Conservation (phyloP, 1,284 basidiomycete species). For the Ustilago shanxiensis region DNA sequence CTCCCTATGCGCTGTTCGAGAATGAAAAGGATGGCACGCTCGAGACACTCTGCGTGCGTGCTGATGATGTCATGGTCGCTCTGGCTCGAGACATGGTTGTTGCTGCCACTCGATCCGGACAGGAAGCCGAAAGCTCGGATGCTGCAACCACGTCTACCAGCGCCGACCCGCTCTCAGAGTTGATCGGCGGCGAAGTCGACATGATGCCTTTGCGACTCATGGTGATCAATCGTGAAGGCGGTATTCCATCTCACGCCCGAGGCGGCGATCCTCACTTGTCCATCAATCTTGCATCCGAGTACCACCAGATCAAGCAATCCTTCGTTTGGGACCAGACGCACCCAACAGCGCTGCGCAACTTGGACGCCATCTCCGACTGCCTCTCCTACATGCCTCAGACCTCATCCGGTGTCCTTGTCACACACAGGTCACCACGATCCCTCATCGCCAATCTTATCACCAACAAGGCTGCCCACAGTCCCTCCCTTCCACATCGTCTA, state of each 20-base stretch:
- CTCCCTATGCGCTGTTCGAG: constrained; percentile 93
- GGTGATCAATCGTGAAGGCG: constrained; percentile 97
- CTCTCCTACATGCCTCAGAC: constrained; percentile 91
- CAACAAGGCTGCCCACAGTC: constrained; percentile 96
- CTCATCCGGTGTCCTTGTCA: constrained; percentile 94
- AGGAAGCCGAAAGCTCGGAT: background rate
- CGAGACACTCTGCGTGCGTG: constrained; percentile 84
- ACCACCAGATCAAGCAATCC: constrained; percentile 84
- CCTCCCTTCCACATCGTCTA: constrained; percentile 91
- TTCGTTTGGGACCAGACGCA: constrained; percentile 88
- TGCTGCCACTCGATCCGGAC: constrained; percentile 43
- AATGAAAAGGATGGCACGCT: constrained; percentile 73
- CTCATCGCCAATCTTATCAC: constrained; percentile 98
- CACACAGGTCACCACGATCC: constrained; percentile 93
- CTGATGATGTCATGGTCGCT: constrained; percentile 91
- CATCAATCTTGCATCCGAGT: constrained; percentile 93
- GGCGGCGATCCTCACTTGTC: constrained; percentile 93
- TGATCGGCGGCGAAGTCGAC: constrained; percentile 64
- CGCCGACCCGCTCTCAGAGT: constrained; percentile 25
- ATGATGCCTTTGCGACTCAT: constrained; percentile 83
- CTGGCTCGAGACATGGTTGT: constrained; percentile 86
- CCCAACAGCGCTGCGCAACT: constrained; percentile 87
- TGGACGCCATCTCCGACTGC: constrained; percentile 88
- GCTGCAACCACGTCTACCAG: background rate
- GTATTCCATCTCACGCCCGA: constrained; percentile 96